phyloP scores from a whole-genome alignment of 257 asterid genomes.

The Petrea volubilis region DNA sequence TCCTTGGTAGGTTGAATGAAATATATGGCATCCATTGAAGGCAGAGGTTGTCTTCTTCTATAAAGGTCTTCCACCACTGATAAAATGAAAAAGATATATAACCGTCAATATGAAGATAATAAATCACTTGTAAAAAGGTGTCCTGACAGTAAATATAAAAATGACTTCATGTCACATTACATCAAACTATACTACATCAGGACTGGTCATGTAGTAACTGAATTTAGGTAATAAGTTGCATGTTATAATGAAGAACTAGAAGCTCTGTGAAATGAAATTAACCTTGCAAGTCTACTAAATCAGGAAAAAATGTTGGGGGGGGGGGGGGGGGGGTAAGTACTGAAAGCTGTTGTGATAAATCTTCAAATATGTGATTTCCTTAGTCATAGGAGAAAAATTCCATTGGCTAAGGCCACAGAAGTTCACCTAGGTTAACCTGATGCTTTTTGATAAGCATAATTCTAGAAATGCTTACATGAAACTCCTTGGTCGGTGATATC shows the following conservation, averaged over 20 bases:
- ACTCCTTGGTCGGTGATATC: slow-evolving; percentile 91
- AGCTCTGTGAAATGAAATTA: not conserved
- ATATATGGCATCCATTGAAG: slow-evolving; percentile 83
- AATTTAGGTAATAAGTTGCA: not conserved
- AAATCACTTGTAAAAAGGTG: slow-evolving; percentile 29
- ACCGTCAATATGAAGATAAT: slow-evolving; percentile 20
- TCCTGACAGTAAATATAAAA: not conserved
- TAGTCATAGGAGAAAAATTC: not conserved
- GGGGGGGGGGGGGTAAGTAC: too few relatives aligned
- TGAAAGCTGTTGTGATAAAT: not conserved
- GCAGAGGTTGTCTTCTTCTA: slow-evolving; percentile 83
- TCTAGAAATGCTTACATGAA: slow-evolving; percentile 58
- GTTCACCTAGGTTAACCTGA: not conserved
- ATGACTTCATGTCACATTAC: not conserved
- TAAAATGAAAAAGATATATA: slow-evolving; percentile 11
- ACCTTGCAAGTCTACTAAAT: not conserved
- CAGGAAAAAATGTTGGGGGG: too few relatives aligned
- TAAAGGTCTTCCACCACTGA: slow-evolving; percentile 94
- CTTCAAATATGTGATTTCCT: not conserved
- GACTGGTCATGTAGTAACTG: slow-evolving; percentile 1
- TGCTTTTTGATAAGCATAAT: not conserved
- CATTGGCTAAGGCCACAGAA: not conserved
- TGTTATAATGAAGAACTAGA: not conserved
- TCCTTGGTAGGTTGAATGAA: slow-evolving; percentile 88
- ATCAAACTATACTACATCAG: not conserved